A percentile compares a stretch with the other conserved stretches of the same genome.
These are phyloP conservation scores for Ophiostoma triangulosporum DNA, from an alignment of 2,329 filamentous ascomycete genomes.

Conservation along the genomic window DNA sequence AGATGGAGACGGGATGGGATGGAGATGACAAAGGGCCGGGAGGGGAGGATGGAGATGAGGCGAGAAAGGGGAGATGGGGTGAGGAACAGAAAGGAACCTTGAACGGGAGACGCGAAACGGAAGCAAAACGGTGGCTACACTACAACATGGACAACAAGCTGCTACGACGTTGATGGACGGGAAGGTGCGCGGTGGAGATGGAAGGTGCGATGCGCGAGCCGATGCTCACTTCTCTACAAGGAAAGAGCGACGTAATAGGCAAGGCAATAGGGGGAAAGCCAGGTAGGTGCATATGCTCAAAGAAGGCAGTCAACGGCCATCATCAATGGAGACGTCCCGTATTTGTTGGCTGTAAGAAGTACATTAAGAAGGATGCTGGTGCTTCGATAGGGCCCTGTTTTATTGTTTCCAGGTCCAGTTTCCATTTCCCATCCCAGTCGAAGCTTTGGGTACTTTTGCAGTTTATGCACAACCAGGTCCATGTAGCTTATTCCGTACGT, in stretches of 20 bases:
- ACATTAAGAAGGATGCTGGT: too few relatives aligned
- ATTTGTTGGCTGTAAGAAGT: background rate
- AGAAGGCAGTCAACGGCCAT: background rate
- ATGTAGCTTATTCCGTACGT: background rate
- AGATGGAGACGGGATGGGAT: background rate
- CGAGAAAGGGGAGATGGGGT: background rate
- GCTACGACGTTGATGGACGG: background rate
- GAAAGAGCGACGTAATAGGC: background rate
- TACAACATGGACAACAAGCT: background rate
- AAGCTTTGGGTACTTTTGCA: too few relatives aligned
- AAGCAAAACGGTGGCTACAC: background rate
- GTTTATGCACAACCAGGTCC: background rate
- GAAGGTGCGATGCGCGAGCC: background rate
- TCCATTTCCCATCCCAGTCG: background rate
- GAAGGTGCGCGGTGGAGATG: background rate
- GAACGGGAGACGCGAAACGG: background rate
- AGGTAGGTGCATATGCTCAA: background rate
- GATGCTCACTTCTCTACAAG: background rate
- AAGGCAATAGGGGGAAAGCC: background rate
- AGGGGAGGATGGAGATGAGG: background rate
- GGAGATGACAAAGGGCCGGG: background rate
- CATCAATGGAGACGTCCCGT: background rate
- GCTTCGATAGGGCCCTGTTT: constrained; percentile 10
- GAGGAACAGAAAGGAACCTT: background rate
- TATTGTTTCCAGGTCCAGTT: constrained; percentile 8